Conservation (phyloP, 2,329 filamentous ascomycete species). For the Orbilia oligospora region DNA sequence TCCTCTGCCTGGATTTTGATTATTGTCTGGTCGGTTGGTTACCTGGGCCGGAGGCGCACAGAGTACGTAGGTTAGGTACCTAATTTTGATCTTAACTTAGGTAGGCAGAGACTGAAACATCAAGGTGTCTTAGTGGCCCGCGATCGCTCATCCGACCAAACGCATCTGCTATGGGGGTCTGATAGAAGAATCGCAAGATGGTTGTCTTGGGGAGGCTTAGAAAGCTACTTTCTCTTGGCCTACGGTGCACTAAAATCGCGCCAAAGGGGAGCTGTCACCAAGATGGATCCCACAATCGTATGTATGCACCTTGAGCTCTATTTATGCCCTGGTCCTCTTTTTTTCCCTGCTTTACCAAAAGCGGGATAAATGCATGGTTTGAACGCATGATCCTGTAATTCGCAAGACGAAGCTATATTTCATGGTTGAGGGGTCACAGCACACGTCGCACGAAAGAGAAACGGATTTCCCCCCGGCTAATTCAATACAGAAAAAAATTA, state of each 20-base stretch:
- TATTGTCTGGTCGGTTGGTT: neutral
- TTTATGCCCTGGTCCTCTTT: conserved; percentile 1
- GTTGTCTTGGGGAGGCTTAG: conserved; percentile 39
- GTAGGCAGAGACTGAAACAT: conserved; percentile 28
- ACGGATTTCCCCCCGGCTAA: neutral
- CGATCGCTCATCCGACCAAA: conserved; percentile 36
- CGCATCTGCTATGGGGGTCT: conserved; percentile 32
- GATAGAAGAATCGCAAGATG: neutral
- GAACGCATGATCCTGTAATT: conserved; percentile 51
- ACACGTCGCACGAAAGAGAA: conserved; percentile 29
- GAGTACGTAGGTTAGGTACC: too few relatives aligned
- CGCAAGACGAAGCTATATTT: conserved; percentile 24
- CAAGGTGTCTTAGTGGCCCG: conserved; percentile 43
- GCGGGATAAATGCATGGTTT: conserved; percentile 37
- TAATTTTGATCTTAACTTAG: neutral
- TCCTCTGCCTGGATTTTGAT: neutral
- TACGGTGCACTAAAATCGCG: conserved; percentile 26
- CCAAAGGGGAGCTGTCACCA: conserved; percentile 14
- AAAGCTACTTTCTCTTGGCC: conserved; percentile 31
- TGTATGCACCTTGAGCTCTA: conserved; percentile 24
- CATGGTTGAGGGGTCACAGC: conserved; percentile 26
- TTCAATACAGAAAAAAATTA: neutral
- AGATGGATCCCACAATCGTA: conserved; percentile 32
- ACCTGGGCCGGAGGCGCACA: too few relatives aligned
- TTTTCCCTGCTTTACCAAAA: conserved; percentile 32